These are phyloP conservation scores for Coemansia brasiliensis DNA, from an alignment of 192 early-diverging fungal genomes.

Conservation along the genomic window DNA sequence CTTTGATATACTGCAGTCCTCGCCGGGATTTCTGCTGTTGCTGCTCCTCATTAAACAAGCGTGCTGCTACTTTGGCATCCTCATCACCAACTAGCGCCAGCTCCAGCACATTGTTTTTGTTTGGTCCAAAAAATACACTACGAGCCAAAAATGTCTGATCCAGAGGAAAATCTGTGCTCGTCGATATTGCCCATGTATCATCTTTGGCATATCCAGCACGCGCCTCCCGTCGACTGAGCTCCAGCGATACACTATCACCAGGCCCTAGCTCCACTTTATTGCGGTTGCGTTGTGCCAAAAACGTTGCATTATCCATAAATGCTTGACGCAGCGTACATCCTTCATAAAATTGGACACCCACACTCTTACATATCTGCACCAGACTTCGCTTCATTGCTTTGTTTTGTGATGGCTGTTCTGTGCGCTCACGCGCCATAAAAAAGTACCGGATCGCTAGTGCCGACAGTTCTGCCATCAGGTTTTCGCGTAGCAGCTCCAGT, in stretches of 20 bases:
- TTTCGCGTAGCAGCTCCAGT: slow-evolving; percentile 35
- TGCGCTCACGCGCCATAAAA: slow-evolving; percentile 44
- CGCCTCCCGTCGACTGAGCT: slow-evolving; percentile 42
- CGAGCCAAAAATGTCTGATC: slow-evolving; percentile 39
- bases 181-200: slow-evolving; percentile 52
- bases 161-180: slow-evolving; percentile 28
- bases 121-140: slow-evolving; percentile 49
- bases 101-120: slow-evolving; percentile 53
- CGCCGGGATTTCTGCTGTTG: neutral
- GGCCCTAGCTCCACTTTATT: slow-evolving; percentile 19
- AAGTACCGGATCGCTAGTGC: slow-evolving; percentile 46
- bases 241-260: slow-evolving; percentile 37
- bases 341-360: slow-evolving; percentile 36
- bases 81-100: slow-evolving; percentile 41
- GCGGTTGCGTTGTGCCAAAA: slow-evolving; percentile 25
- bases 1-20: slow-evolving; percentile 5
- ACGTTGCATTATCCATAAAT: slow-evolving; percentile 33
- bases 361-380: slow-evolving; percentile 32
- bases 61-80: slow-evolving; percentile 30
- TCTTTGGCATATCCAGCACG: slow-evolving; percentile 42
- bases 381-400: slow-evolving; percentile 1
- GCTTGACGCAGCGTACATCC: slow-evolving; percentile 40
- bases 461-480: slow-evolving; percentile 40
- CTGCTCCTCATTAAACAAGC: slow-evolving; percentile 21
- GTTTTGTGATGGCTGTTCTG: slow-evolving; percentile 7